Evolutionary conservation across 805 yeast species (phyloP).

Genomic region (Tetrapisispora iriomotensis): DNA sequence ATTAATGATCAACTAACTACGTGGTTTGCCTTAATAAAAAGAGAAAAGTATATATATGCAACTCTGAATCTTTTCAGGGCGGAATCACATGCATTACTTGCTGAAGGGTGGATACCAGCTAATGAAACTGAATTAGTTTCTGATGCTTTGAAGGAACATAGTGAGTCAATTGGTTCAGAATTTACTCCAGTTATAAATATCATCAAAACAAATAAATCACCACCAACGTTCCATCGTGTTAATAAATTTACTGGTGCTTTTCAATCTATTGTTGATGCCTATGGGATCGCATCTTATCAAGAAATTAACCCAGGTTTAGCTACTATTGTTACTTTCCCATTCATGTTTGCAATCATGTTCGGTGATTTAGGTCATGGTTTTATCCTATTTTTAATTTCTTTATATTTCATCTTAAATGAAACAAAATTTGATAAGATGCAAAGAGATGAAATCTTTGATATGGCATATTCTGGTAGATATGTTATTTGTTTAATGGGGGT

Average conservation of each 20-base stretch:
- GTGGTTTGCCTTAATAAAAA: slow-evolving; percentile 61
- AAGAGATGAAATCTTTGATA: slow-evolving; percentile 89
- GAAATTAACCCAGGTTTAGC: slow-evolving; percentile 96
- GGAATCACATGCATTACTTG: slow-evolving; percentile 75
- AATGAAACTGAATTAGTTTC: slow-evolving; percentile 62
- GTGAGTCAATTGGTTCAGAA: slow-evolving; percentile 26
- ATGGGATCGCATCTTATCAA: slow-evolving; percentile 85
- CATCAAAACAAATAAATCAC: slow-evolving; percentile 70
- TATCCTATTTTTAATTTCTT: slow-evolving; percentile 65
- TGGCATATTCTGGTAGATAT: slow-evolving; percentile 92
- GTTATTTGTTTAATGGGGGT: slow-evolving; percentile 85
- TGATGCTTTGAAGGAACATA: slow-evolving; percentile 46
- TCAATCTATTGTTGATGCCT: slow-evolving; percentile 90
- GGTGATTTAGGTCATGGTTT: slow-evolving; percentile 98
- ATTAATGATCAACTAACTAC: slow-evolving; percentile 63
- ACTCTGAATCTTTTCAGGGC: slow-evolving; percentile 72
- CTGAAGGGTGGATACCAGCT: slow-evolving; percentile 95
- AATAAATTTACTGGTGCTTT: slow-evolving; percentile 90
- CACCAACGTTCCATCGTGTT: slow-evolving; percentile 93
- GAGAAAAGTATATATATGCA: slow-evolving; percentile 77
- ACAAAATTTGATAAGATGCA: slow-evolving; percentile 53
- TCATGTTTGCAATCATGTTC: slow-evolving; percentile 98
- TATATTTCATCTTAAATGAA: slow-evolving; percentile 64
- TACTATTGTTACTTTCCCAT: slow-evolving; percentile 91
- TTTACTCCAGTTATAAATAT: slow-evolving; percentile 48